These are phyloP conservation scores for Paramecium sonneborni DNA, from an alignment of 73 alveolate genomes.

Conservation along the genomic window DNA sequence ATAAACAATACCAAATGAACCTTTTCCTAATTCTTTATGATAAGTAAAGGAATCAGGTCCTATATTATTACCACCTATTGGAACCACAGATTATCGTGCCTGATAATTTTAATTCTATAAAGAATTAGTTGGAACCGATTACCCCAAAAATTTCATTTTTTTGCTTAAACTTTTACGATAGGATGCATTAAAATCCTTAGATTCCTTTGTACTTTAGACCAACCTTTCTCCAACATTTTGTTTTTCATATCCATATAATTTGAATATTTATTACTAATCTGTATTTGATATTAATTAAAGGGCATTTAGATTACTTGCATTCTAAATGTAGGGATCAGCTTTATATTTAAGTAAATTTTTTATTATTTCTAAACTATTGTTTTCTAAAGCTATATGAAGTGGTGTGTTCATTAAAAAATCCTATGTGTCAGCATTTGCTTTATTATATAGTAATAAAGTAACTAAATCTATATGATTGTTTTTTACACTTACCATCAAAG, in stretches of 20 bases:
- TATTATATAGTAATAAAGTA: not conserved
- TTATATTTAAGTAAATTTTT: not conserved
- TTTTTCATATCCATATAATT: not conserved
- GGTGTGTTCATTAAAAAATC: slow-evolving; percentile 35
- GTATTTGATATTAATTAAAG: not conserved
- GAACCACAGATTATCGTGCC: not conserved
- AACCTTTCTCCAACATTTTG: not conserved
- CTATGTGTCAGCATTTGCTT: slow-evolving; percentile 12
- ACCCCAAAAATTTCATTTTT: slow-evolving; percentile 29
- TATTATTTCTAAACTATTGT: not conserved
- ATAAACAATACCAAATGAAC: slow-evolving; percentile 65
- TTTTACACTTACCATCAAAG: not conserved
- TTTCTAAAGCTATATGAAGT: slow-evolving; percentile 42
- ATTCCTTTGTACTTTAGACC: not conserved
- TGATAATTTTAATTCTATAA: not conserved
- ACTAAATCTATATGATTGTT: not conserved
- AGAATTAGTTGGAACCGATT: not conserved
- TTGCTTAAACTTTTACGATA: slow-evolving; percentile 9
- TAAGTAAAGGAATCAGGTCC: not conserved
- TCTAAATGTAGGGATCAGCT: slow-evolving; percentile 29
- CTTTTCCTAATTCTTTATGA: slow-evolving; percentile 64
- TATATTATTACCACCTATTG: not conserved
- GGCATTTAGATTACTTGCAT: not conserved
- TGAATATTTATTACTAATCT: not conserved
- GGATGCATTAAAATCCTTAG: not conserved